A percentile compares a stretch with the other conserved stretches of the same genome.
phyloP scores from a whole-genome alignment of 805 yeast species.

The Candida endomychidarum region DNA sequence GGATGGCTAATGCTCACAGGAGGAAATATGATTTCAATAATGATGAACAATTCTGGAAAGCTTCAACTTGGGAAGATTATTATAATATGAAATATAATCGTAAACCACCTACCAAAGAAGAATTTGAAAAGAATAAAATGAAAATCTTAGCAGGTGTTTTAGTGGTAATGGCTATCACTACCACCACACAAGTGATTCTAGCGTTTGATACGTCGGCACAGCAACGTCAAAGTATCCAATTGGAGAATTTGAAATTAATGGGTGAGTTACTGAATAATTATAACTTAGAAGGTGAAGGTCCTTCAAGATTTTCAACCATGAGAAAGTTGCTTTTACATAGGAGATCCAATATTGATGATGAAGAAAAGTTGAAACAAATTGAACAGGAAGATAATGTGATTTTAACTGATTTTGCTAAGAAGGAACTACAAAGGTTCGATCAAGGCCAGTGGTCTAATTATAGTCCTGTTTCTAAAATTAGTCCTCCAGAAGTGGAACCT shows the following conservation, averaged over 20 bases:
- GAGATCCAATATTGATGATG: constrained; percentile 26
- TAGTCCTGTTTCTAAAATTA: no score
- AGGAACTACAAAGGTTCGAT: constrained; percentile 17
- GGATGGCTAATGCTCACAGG: constrained; percentile 42
- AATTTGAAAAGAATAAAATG: constrained; percentile 43
- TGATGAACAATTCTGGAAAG: constrained; percentile 54
- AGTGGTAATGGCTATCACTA: constrained; percentile 29
- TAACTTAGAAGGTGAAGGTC: constrained; percentile 29
- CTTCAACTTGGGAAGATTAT: constrained; percentile 66
- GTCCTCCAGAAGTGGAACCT: no score
- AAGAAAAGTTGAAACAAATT: constrained; percentile 16
- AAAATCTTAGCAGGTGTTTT: constrained; percentile 38
- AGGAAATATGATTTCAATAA: constrained; percentile 27
- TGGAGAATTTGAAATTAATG: constrained; percentile 29
- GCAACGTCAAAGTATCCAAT: constrained; percentile 22
- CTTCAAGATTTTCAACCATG: constrained; percentile 29
- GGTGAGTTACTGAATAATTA: constrained; percentile 28
- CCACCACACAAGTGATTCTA: constrained; percentile 35
- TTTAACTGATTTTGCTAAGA: constrained; percentile 33
- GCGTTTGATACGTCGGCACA: constrained; percentile 37
- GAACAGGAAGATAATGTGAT: constrained; percentile 29
- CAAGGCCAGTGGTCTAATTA: no score
- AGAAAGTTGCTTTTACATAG: constrained; percentile 34
- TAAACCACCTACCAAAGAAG: constrained; percentile 40
- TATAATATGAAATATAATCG: constrained; percentile 43